Evolutionary conservation across 1,284 basidiomycete species (phyloP), one percentile per base, ranked within the genome.

Genomic region (Tilletia walkeri): DNA sequence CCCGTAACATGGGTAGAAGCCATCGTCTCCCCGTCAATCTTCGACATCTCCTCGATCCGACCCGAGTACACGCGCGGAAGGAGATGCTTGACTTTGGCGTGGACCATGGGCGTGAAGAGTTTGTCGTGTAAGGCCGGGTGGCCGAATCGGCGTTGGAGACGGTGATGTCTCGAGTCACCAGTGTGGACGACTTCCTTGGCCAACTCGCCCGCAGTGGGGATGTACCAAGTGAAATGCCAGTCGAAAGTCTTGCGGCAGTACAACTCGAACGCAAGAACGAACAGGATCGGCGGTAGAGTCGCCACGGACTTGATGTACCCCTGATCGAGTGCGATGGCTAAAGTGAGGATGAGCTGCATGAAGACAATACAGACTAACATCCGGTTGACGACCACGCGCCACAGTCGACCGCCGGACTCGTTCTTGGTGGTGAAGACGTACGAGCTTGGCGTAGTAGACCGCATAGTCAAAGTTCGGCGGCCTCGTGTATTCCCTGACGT

Each of bases 401-500:
- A 84, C 47, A 84, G 72, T 66, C 80, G 76, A 24, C 83, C 83
- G 53, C 83, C 83, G 20, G 78, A 79, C 74, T 84, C 83, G 70
- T 78, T 76, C 73, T 84, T 82, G 63, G 83, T 83, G 45, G 73
- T 72, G 65, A 76, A 81, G 38, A 84, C 82, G 70, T 81, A 84
- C 73, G 18, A 84, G 75, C 75, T 82, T 82, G 68, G 80, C 76
- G 77, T 92, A 94, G 84, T 93, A 94, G 70, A 95, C 88, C 12
- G 92, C 88, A 85, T 92, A 98, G 79, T 95, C 90, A 82, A 98
- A 98, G 50, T 91, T 89, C 4, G 92, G 92, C 18, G 95, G 95
- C 82, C 95, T 92, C 5, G 95, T 97, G 90, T 92, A 95, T 79
- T 97, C 94, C 68, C 94, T 88, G 71, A 98, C 93, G 80, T 97